Conservation (phyloP, 2,329 filamentous ascomycete species). For the Erysiphe neolycopersici region DNA sequence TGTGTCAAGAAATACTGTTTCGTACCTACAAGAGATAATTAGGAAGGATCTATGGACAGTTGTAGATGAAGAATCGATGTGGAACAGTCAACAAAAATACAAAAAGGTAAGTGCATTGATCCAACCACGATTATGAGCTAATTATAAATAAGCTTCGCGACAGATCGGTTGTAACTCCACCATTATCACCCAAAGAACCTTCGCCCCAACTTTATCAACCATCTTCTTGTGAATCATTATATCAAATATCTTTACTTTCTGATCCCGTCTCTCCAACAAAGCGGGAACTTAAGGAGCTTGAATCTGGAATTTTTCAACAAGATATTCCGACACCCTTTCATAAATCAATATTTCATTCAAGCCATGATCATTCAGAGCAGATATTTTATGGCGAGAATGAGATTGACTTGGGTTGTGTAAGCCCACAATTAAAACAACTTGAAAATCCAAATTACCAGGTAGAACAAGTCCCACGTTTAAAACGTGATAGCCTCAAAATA, state of each 20-base stretch:
- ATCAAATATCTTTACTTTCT: slow-evolving; percentile 7
- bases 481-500: slow-evolving; percentile 8
- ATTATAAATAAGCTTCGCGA: slow-evolving; percentile 4
- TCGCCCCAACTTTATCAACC: slow-evolving; percentile 6
- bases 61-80: slow-evolving; percentile 7
- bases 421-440: slow-evolving; percentile 9
- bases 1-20: slow-evolving; percentile 8
- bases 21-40: slow-evolving; percentile 5
- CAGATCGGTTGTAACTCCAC: slow-evolving; percentile 11
- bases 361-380: background rate
- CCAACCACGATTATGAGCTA: background rate
- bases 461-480: slow-evolving; percentile 2
- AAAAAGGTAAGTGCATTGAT: slow-evolving; percentile 5
- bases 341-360: background rate
- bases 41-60: slow-evolving; percentile 5
- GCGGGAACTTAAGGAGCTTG: slow-evolving; percentile 8
- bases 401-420: slow-evolving; percentile 30
- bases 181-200: slow-evolving; percentile 7
- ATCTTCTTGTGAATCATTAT: slow-evolving; percentile 6
- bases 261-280: slow-evolving; percentile 7
- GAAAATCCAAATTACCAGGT: slow-evolving; percentile 1
- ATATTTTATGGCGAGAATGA: slow-evolving; percentile 14
- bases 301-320: slow-evolving; percentile 10
- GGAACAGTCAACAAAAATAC: slow-evolving; percentile 5
- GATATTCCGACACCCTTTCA: slow-evolving; percentile 8